Percentiles rank a stretch among this genome's conserved stretches.
Evolutionary conservation across 805 yeast species (phyloP).

Genomic region (Tetrapisispora taiwanensis): DNA sequence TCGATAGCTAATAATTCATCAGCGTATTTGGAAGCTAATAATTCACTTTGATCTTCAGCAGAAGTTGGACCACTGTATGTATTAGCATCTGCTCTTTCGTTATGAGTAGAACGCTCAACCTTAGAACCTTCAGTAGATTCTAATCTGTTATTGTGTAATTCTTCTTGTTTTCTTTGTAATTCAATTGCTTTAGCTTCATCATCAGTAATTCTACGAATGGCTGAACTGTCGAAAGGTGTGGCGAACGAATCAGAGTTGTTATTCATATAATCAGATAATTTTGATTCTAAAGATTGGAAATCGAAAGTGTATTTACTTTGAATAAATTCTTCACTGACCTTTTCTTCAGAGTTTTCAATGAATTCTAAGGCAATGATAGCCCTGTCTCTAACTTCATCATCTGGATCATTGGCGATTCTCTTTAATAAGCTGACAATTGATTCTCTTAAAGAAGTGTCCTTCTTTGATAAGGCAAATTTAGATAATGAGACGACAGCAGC

Average conservation of each 20-base stretch:
- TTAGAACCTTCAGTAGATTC: conserved; percentile 24
- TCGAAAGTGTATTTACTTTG: conserved; percentile 63
- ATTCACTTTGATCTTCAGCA: conserved; percentile 26
- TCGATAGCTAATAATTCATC: conserved; percentile 61
- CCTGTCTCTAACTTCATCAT: conserved; percentile 97
- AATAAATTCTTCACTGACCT: conserved; percentile 41
- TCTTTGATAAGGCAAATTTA: conserved; percentile 71
- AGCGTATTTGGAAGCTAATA: conserved; percentile 54
- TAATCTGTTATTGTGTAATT: conserved; percentile 15
- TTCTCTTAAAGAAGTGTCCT: conserved; percentile 52
- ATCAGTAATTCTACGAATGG: conserved; percentile 54
- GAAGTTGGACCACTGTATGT: conserved; percentile 22
- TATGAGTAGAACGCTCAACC: conserved; percentile 9
- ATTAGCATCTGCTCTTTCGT: conserved; percentile 20
- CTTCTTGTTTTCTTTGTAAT: conserved; percentile 41
- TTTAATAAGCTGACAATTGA: conserved; percentile 67
- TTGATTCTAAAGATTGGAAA: conserved; percentile 66
- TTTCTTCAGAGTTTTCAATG: conserved; percentile 30
- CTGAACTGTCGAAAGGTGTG: conserved; percentile 59
- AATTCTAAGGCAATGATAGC: conserved; percentile 78
- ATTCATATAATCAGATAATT: conserved; percentile 57
- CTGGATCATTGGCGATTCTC: conserved; percentile 79
- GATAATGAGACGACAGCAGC: conserved; percentile 91
- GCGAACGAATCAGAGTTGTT: conserved; percentile 30
- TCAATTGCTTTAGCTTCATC: conserved; percentile 62